Conservation (phyloP, 805 yeast genomes). For the Kluyveromyces aestuarii region DNA sequence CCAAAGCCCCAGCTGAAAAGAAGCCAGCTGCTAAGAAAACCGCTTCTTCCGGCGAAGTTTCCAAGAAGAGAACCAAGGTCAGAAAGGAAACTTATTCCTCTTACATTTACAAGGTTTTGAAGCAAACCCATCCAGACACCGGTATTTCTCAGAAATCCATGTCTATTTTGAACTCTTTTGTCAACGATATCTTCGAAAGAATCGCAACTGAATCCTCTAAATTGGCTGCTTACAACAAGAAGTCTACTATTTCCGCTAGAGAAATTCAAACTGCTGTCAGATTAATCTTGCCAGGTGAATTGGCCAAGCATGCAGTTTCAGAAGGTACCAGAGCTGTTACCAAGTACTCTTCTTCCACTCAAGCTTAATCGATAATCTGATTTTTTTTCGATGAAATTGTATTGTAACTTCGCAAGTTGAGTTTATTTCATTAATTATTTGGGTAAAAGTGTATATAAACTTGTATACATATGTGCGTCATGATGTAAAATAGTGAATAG, state of each 20-base stretch:
- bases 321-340: conserved; percentile 99
- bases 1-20: conserved; percentile 96
- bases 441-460: not conserved
- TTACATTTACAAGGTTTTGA: conserved; percentile 95
- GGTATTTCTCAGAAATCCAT: conserved; percentile 98
- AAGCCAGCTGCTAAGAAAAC: conserved; percentile 92
- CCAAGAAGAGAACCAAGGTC: conserved; percentile 88
- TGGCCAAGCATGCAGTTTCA: conserved; percentile 96
- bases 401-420: not conserved
- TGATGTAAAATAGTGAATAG: not conserved
- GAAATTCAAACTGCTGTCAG: conserved; percentile 98
- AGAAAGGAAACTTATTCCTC: conserved; percentile 98
- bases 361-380: conserved; percentile 25
- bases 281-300: conserved; percentile 96
- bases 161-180: conserved; percentile 98
- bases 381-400: not conserved
- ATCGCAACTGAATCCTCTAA: conserved; percentile 96
- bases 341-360: conserved; percentile 71
- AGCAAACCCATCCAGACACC: conserved; percentile 98
- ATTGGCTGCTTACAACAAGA: conserved; percentile 97
- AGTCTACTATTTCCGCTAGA: conserved; percentile 95
- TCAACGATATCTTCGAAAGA: conserved; percentile 96
- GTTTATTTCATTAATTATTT: not conserved
- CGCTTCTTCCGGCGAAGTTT: conserved; percentile 64
- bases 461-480: not conserved